Percentiles rank a stretch among this genome's conserved stretches.
Evolutionary conservation across 371 early-diverging fungal genomes (phyloP).

Genomic region (Mucor indicus): DNA sequence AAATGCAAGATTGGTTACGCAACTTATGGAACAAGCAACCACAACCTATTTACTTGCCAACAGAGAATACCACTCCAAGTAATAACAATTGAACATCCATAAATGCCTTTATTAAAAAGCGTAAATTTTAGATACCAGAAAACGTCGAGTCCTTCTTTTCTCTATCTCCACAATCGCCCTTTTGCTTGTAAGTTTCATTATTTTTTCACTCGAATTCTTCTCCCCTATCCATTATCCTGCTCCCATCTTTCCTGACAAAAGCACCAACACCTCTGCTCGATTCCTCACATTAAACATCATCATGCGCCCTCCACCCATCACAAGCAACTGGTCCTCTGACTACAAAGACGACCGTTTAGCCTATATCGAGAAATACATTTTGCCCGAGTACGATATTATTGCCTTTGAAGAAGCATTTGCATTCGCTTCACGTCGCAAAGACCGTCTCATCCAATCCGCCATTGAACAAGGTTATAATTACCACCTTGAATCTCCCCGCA

Average conservation of each 20-base stretch:
- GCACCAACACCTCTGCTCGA: conserved; percentile 40
- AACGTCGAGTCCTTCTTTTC: no score
- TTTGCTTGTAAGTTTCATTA: no score
- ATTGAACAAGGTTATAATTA: conserved; percentile 62
- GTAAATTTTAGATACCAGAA: conserved; percentile 19
- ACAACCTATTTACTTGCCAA: conserved; percentile 44
- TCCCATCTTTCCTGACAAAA: conserved; percentile 31
- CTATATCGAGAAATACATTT: conserved; percentile 58
- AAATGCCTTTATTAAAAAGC: conserved; percentile 22
- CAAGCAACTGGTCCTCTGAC: conserved; percentile 73
- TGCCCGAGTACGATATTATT: conserved; percentile 76
- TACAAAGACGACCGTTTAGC: conserved; percentile 74
- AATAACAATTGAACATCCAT: no score
- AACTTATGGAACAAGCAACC: no score
- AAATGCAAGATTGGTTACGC: no score
- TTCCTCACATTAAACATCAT: conserved; percentile 80
- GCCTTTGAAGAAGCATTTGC: conserved; percentile 84
- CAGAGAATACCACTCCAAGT: conserved; percentile 10
- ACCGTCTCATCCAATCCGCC: conserved; percentile 61
- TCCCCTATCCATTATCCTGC: conserved; percentile 24
- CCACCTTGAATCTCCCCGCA: conserved; percentile 59
- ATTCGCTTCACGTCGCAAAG: conserved; percentile 61
- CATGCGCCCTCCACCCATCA: conserved; percentile 80
- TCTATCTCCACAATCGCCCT: no score
- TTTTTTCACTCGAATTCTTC: no score